Base-by-base conservation (phyloP, 352 stramenopile genomes). In the Pythium scleroteichum region DNA sequence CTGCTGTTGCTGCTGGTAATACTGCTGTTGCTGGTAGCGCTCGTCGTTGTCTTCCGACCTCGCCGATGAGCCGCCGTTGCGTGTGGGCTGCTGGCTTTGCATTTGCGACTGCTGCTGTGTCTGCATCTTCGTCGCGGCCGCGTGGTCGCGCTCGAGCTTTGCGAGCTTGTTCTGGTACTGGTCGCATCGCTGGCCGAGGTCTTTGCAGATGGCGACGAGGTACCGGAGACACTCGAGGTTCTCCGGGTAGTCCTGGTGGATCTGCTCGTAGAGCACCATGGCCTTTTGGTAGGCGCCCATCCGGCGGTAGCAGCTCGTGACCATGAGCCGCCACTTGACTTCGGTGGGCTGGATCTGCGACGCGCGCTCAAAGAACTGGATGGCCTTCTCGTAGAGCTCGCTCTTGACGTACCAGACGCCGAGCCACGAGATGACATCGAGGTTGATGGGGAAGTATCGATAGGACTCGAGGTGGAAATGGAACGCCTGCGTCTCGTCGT, bases 281-380 rank as follows among this genome's bases (percentile, higher is more conserved):
- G 96, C 95, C 20, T 90, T 88, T 40, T 96, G 81, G 64, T 97
- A 97, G 19, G 92, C 82, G 5, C 92, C 93, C 85, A 98, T 97
- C 49, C 95, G 82, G n/a, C 96, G 84, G 68, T 98, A 98, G 67
- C 96, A 98, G 65, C 83, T 97, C 14, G 94, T 97, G 42, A 98
- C 88, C 96, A 99, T 99, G 54, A 99, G 85, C 10, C 88, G 73
- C 96, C 96, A 99, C 65, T 99, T 99, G 52, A 98, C 90, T 62
- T 99, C 95, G 23, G 78, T 93, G 14, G 96, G 95, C 57, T 99
- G 88, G 48, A 99, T 97, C 58, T 98, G 82, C 41, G 88, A 87
- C 53, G 96, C 96, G 23, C 92, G 82, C 64, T 98, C 84, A 56
- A 99, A 99, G 69, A 98, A 99, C 47, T 96, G 78, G 47, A 99